A percentile compares a stretch with the other conserved stretches of the same genome.
phyloP scores from a whole-genome alignment of 148 eudicot genomes.

The Polygonum aviculare region DNA sequence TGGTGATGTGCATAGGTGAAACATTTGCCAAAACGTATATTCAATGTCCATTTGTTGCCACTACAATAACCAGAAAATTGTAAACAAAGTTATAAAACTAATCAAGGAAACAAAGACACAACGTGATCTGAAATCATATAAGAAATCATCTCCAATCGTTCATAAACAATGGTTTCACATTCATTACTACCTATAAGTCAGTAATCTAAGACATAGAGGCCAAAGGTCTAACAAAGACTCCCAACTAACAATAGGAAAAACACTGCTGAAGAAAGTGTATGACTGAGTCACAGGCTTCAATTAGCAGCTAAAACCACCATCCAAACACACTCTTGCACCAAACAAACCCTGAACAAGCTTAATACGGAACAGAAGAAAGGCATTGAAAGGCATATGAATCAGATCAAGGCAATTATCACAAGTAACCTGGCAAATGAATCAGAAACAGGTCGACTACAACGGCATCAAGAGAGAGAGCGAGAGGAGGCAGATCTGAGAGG shows the following conservation, averaged over 20 bases:
- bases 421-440: neutral
- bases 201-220: neutral
- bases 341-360: neutral
- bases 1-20: conserved; percentile 83
- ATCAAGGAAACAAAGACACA: neutral
- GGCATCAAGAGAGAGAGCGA: conserved; percentile 19
- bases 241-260: neutral
- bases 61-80: conserved; percentile 31
- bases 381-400: neutral
- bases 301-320: neutral
- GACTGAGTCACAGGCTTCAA: neutral
- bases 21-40: conserved; percentile 98
- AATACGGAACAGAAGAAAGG: neutral
- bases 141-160: neutral
- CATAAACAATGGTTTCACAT: neutral
- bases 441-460: neutral
- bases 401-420: neutral
- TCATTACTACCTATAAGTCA: neutral
- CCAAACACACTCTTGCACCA: neutral
- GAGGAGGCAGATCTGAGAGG: neutral
- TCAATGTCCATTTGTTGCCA: conserved; percentile 99
- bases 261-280: neutral
- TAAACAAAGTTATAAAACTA: conserved; percentile 16
- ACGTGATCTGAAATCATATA: neutral
- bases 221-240: neutral